Evolutionary conservation across 176 grass and related monocot genomes (phyloP).

Genomic region (Dendrocalamus sinicus): DNA sequence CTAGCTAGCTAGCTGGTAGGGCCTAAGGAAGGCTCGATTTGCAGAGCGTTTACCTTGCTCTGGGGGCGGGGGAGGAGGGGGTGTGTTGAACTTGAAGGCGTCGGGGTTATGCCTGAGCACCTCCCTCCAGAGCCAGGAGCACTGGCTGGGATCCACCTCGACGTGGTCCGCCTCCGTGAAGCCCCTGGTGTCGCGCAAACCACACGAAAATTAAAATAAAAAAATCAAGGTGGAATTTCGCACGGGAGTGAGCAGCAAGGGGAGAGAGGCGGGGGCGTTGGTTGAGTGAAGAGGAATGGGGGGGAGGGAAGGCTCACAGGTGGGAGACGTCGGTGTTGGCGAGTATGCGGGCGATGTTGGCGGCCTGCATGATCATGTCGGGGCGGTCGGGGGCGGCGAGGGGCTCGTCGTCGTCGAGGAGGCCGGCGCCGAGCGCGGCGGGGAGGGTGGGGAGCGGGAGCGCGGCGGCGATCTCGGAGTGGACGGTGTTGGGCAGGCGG

Average conservation of each 20-base stretch:
- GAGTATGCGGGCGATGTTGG: conserved; percentile 80
- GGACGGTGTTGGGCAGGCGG: conserved; percentile 80
- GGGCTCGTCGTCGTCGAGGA: conserved; percentile 56
- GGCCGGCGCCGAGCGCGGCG: conserved; percentile 61
- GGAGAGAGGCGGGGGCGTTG: not conserved
- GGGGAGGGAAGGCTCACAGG: conserved; percentile 48
- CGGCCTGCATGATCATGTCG: conserved; percentile 77
- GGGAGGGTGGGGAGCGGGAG: conserved; percentile 75
- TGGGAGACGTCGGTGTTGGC: conserved; percentile 74
- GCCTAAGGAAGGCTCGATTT: conserved; percentile 52
- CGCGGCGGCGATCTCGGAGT: conserved; percentile 74
- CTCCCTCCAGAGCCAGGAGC: conserved; percentile 87
- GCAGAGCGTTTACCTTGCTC: conserved; percentile 81
- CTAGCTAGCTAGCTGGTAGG: not conserved
- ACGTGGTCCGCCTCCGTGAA: conserved; percentile 69
- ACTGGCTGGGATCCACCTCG: conserved; percentile 49
- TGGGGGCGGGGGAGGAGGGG: conserved; percentile 1
- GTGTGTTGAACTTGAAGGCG: conserved; percentile 57
- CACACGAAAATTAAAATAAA: not conserved
- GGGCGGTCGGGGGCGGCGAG: conserved; percentile 59
- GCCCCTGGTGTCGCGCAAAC: conserved; percentile 36
- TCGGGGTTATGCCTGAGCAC: conserved; percentile 83
- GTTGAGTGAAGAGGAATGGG: not conserved
- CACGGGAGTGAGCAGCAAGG: not conserved
- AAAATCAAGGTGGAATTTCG: not conserved